Evolutionary conservation across 768 basidiomycete species (phyloP), one percentile per base, ranked within the genome.

Genomic region (Trametes gibbosa): DNA sequence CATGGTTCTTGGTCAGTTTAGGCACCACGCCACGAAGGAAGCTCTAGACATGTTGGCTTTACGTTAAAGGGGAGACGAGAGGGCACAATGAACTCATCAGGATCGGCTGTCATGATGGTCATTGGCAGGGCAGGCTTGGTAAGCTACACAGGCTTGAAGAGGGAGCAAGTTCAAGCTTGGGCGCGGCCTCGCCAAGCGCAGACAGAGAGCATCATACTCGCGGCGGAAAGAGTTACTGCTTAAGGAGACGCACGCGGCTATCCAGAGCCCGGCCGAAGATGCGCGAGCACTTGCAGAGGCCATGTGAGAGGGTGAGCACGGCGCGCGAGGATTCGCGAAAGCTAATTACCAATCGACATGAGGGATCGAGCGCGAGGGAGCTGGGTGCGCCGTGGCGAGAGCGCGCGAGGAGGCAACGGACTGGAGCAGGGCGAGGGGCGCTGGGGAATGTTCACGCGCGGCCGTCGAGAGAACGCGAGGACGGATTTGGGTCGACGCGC

Each of bases 401-500:
- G 29, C 29, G 29, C 5, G 29, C 29, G 29, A 32, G 29, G 29
- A 32, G 10, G 29, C 29, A 32, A 10, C 29, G 29, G n/a, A n/a
- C n/a, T n/a, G n/a, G n/a, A 4, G 29, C 29, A 32, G 29, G 42
- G 6, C 2, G 42, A 12, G 42, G 21, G 42, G n/a, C n/a, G 6
- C 42, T 23, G 29, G 24, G 23, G 34, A 46, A 37, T 19, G 42
- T 47, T 55, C 35, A 39, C n/a, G 35, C 53, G 43, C 25, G 45
- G 23, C 53, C 17, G 53, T 21, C 53, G 45, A 55, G 53, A 45
- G 53, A 47, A 55, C 14, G n/a, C 34, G 34, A 47, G 24, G 21
- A 34, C 53, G 21, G 53, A 53, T 53, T 53, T 53, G 53, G 45
- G 34, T 6, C 14, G 35, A 10, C 5, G 54, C 40, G 56, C 47